Conservation (phyloP, 148 eudicot genomes). For the Selenicereus undatus region DNA sequence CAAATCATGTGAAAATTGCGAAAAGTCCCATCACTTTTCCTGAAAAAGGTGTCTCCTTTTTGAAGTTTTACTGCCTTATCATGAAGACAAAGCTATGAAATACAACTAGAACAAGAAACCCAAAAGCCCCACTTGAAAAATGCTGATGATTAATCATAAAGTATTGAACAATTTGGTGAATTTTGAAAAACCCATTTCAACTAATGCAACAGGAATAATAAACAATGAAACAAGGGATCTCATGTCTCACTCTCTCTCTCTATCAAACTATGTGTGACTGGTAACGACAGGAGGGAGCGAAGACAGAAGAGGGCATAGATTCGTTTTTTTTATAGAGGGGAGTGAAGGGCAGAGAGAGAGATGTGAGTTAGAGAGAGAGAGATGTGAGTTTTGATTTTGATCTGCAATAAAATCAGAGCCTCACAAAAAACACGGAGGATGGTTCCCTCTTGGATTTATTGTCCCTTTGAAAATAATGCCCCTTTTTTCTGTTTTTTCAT, state of each 20-base stretch:
- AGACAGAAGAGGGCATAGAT: slow-evolving; percentile 12
- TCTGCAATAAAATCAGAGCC: slow-evolving; percentile 20
- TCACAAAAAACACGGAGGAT: slow-evolving; percentile 1
- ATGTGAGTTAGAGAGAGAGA: background rate
- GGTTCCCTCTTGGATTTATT: background rate
- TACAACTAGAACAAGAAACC: background rate
- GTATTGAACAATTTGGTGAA: background rate
- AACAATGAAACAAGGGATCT: background rate
- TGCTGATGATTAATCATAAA: background rate
- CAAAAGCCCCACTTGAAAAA: background rate
- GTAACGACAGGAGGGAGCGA: background rate
- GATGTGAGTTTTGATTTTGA: slow-evolving; percentile 5
- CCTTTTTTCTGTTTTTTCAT: no score
- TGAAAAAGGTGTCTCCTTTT: slow-evolving; percentile 1
- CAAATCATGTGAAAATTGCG: slow-evolving; percentile 10
- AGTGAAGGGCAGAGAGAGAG: background rate
- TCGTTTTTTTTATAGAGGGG: slow-evolving; percentile 23
- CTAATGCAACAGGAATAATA: background rate
- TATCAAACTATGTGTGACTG: background rate
- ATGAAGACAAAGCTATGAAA: background rate
- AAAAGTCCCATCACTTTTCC: slow-evolving; percentile 23
- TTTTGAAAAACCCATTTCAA: background rate
- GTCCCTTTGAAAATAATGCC: no score
- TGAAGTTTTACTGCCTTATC: background rate
- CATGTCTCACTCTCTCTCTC: background rate